Conservation (phyloP, 768 basidiomycete genomes). For the Boletus vermiculosoides region DNA sequence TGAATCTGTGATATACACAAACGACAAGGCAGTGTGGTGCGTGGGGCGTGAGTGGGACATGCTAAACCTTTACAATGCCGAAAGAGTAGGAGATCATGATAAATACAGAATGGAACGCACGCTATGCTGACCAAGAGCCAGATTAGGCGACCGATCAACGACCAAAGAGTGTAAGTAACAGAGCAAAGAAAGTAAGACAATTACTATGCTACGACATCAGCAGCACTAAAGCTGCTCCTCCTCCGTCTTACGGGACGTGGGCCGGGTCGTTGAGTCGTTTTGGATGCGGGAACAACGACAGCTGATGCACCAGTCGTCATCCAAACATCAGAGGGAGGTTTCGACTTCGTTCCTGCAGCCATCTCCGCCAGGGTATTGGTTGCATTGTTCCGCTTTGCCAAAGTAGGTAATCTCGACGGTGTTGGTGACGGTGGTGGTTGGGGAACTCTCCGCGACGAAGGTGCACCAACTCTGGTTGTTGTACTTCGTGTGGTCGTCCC, state of each 20-base stretch:
- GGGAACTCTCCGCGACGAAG: constrained; percentile 37
- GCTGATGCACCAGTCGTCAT: constrained; percentile 68
- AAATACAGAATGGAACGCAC: constrained; percentile 25
- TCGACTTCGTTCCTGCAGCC: constrained; percentile 37
- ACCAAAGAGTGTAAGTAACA: constrained; percentile 3
- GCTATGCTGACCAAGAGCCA: background rate
- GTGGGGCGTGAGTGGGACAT: constrained; percentile 13
- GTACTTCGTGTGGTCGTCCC: constrained; percentile 52
- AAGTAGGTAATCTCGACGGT: constrained; percentile 75
- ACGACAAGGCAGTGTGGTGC: constrained; percentile 12
- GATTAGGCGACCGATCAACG: constrained; percentile 5
- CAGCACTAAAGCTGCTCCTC: constrained; percentile 85
- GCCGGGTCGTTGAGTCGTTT: constrained; percentile 66
- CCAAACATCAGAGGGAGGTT: constrained; percentile 60
- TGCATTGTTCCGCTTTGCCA: constrained; percentile 53
- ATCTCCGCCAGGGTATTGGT: constrained; percentile 52
- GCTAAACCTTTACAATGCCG: constrained; percentile 32
- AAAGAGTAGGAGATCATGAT: constrained; percentile 22
- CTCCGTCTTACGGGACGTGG: constrained; percentile 71
- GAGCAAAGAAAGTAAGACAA: constrained; percentile 15
- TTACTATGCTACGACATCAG: constrained; percentile 74
- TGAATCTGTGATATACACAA: constrained; percentile 20
- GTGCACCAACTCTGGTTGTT: constrained; percentile 33
- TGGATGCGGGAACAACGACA: constrained; percentile 70
- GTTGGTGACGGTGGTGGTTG: constrained; percentile 60